Percentiles rank a stretch among this genome's conserved stretches.
phyloP scores from a whole-genome alignment of 257 asterid species.

The Nicotiana attenuata region DNA sequence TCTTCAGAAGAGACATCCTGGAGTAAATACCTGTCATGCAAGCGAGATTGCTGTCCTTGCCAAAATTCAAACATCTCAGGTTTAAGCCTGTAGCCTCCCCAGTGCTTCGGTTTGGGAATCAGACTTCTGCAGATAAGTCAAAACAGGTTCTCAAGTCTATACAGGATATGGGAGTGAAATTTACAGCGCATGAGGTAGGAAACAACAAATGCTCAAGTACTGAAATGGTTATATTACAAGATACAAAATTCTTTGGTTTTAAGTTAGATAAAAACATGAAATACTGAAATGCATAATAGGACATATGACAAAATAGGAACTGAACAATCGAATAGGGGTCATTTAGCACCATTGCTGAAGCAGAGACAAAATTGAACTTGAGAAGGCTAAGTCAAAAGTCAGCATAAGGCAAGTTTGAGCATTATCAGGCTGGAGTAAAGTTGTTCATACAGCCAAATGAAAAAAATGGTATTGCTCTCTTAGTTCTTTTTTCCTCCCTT shows the following conservation, averaged over 20 bases:
- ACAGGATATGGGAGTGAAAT: not conserved
- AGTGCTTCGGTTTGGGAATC: constrained; percentile 41
- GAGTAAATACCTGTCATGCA: constrained; percentile 41
- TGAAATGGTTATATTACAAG: not conserved
- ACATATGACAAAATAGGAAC: not conserved
- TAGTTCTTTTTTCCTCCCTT: not conserved
- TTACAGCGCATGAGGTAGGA: not conserved
- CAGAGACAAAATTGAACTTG: not conserved
- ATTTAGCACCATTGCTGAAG: not conserved
- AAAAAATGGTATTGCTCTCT: not conserved
- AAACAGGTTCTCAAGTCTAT: not conserved
- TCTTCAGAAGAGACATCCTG: not conserved
- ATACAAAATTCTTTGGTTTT: not conserved
- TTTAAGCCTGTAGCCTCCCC: constrained; percentile 50
- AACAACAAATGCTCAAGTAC: not conserved
- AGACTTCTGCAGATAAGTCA: constrained; percentile 20
- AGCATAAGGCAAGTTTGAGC: not conserved
- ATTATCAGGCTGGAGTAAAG: not conserved
- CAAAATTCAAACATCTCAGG: constrained; percentile 44
- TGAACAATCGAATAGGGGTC: not conserved
- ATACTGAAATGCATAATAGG: not conserved
- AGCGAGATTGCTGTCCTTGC: constrained; percentile 47
- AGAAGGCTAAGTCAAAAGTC: not conserved
- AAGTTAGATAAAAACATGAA: not conserved
- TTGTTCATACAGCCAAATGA: not conserved